Percentiles rank a stretch among this genome's conserved stretches.
Evolutionary conservation across 1,139 yeast species (phyloP).

Genomic region (Zygosaccharomyces sapae): DNA sequence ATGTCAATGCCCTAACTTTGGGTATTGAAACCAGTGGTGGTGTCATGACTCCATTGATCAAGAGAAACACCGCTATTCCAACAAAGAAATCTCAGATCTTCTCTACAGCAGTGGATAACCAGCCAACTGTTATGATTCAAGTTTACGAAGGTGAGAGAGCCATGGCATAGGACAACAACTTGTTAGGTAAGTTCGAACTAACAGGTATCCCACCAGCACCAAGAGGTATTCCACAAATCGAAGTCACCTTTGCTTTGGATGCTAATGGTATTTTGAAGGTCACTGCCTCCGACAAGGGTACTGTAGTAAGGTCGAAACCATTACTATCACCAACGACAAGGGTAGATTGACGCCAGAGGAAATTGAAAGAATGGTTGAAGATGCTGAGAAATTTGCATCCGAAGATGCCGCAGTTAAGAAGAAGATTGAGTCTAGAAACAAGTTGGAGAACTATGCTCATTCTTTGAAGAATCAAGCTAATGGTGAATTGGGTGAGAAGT

Average conservation of each 20-base stretch:
- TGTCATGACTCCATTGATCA: conserved; percentile 93
- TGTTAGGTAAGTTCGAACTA: conserved; percentile 89
- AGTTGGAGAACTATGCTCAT: conserved; percentile 84
- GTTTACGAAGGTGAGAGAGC: conserved; percentile 97
- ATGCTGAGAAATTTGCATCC: conserved; percentile 85
- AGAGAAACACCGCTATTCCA: conserved; percentile 95
- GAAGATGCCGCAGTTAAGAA: conserved; percentile 79
- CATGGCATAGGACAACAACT: conserved; percentile 88
- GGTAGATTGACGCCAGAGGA: conserved; percentile 92
- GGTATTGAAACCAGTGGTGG: conserved; percentile 99
- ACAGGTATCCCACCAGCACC: conserved; percentile 96
- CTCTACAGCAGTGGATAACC: conserved; percentile 95
- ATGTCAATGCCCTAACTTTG: conserved; percentile 86
- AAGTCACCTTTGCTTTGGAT: conserved; percentile 90
- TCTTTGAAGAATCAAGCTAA: conserved; percentile 72
- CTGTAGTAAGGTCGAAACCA: conserved; percentile 92
- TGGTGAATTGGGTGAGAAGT: conserved; percentile 63
- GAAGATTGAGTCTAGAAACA: conserved; percentile 82
- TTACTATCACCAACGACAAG: conserved; percentile 94
- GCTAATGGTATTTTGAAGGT: conserved; percentile 95
- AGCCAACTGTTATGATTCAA: conserved; percentile 90
- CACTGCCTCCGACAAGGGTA: conserved; percentile 89
- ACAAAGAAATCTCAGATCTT: conserved; percentile 93
- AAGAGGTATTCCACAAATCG: conserved; percentile 96
- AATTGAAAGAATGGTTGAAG: conserved; percentile 91